Conservation (phyloP, 208 protist species). For the Trypanosoma avium region DNA sequence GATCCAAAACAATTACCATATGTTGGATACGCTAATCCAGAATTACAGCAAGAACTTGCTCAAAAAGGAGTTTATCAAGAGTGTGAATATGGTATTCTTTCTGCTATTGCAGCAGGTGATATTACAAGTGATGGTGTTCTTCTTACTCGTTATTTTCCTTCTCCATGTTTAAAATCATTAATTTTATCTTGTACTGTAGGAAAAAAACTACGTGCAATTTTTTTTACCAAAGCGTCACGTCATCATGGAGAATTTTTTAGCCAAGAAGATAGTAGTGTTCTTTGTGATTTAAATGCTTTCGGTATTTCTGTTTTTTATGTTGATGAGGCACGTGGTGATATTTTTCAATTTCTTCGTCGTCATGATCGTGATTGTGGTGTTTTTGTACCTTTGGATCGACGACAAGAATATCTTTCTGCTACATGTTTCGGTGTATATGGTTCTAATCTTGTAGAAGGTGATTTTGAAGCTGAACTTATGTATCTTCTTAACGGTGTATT, state of each 20-base stretch:
- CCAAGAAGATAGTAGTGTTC: conserved; percentile 85
- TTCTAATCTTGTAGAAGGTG: conserved; percentile 89
- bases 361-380: conserved; percentile 71
- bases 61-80: conserved; percentile 84
- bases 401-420: conserved; percentile 85
- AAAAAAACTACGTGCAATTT: conserved; percentile 84
- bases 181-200: conserved; percentile 83
- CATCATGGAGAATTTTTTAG: conserved; percentile 89
- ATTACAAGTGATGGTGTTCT: conserved; percentile 92
- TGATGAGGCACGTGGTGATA: conserved; percentile 68
- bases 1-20: conserved; percentile 69
- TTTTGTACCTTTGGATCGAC: conserved; percentile 86
- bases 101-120: conserved; percentile 85
- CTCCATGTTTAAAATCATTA: conserved; percentile 89
- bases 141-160: conserved; percentile 90
- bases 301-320: conserved; percentile 89
- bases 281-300: conserved; percentile 87
- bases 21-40: conserved; percentile 65
- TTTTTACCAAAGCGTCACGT: conserved; percentile 78
- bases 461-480: conserved; percentile 90
- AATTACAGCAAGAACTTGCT: conserved; percentile 74
- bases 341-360: conserved; percentile 89
- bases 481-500: conserved; percentile 82
- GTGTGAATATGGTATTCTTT: conserved; percentile 90
- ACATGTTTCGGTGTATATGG: conserved; percentile 94